Percentiles rank a stretch among this genome's conserved stretches.
Conservation (phyloP, 2,329 filamentous ascomycete species). For the Helotiales sp. region DNA sequence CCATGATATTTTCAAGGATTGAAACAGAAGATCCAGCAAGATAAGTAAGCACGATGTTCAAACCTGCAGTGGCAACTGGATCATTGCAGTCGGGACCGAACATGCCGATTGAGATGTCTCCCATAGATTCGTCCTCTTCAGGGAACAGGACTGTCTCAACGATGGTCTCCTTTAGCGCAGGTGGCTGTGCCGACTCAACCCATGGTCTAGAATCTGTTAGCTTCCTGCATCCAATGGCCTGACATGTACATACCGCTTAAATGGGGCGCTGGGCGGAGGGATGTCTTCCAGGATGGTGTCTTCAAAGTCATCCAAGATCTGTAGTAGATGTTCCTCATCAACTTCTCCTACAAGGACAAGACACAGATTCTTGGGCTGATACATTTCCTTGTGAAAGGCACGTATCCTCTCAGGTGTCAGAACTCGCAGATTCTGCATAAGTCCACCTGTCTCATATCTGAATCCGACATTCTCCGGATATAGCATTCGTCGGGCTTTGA, state of each 20-base stretch:
- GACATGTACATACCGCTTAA: slow-evolving; percentile 51
- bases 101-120: slow-evolving; percentile 83
- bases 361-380: slow-evolving; percentile 93
- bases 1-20: slow-evolving; percentile 85
- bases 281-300: slow-evolving; percentile 81
- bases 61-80: slow-evolving; percentile 64
- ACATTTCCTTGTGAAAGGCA: slow-evolving; percentile 95
- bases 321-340: slow-evolving; percentile 75
- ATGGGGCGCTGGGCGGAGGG: slow-evolving; percentile 71
- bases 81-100: slow-evolving; percentile 83
- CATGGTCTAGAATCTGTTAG: slow-evolving; percentile 60
- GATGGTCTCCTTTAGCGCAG: slow-evolving; percentile 68
- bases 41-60: slow-evolving; percentile 81
- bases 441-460: slow-evolving; percentile 95
- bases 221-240: neutral
- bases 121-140: slow-evolving; percentile 92
- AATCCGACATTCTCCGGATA: slow-evolving; percentile 92
- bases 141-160: slow-evolving; percentile 86
- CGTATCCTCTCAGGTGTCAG: slow-evolving; percentile 88
- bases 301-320: slow-evolving; percentile 86
- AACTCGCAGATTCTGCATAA: slow-evolving; percentile 87
- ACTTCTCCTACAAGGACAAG: slow-evolving; percentile 91
- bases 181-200: slow-evolving; percentile 82
- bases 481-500: slow-evolving; percentile 74
- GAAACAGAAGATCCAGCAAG: slow-evolving; percentile 92